Base-by-base conservation (phyloP, 2,329 filamentous ascomycete species). In the Claviceps quebecensis region DNA sequence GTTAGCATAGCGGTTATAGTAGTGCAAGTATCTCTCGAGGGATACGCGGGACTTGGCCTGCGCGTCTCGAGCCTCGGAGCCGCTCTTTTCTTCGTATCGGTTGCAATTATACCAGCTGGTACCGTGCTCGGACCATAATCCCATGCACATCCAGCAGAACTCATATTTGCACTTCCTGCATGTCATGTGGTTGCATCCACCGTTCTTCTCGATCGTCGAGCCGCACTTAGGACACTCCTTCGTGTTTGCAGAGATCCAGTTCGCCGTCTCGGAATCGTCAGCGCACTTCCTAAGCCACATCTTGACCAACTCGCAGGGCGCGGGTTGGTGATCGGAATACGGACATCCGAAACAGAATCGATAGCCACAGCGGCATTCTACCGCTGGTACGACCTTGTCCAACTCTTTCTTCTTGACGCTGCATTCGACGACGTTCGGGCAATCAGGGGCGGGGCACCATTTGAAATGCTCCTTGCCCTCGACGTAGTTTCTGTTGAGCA, bases 91-190 rank as follows among this genome's bases (percentile, higher is more conserved):
- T 64, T 98, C 93, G 61, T 85, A 98, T 8, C 93, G 78, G 65
- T 95, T 98, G 76, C 93, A 98, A 68, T 95, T 98, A 74, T 98
- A 98, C 93, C 93, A 98, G 69, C 88, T 95, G 3, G 91, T 98
- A 56, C 93, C 93, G 65, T 98, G 93, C 68, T 98, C 93, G 1
- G 89, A 94, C 93, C 93, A 98, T 1, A 95, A 74, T 0, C 93
- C 93, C 93, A 98, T 98, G 63, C 93, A 98, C 86, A 98, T 97
- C 93, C 93, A 98, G 71, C 93, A 98, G 63, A 98, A 96, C 63
- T 96, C 90, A 63, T 96, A 84, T 62, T 89, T 88, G 72, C 90
- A 96, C 67, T 96, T 96, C 52, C 90, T 77, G 65, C 90, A 96
- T 0, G 90, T 96, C 90, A 96, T 96, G 67, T 96, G 90, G 70